phyloP scores from a whole-genome alignment of 495 filamentous ascomycete genomes.

The Ramalina intermedia region DNA sequence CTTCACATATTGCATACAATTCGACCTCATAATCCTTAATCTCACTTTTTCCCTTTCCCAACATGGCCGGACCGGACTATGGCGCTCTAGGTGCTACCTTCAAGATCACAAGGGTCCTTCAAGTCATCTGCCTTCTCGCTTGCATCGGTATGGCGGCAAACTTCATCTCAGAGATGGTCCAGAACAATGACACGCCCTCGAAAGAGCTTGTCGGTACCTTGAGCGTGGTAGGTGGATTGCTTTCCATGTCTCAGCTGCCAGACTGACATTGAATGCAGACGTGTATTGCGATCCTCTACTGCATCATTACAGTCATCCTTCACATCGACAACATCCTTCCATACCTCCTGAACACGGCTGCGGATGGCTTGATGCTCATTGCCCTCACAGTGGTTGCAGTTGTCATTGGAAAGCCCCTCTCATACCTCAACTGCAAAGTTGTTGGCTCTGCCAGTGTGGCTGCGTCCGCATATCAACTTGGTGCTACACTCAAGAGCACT shows the following conservation, averaged over 20 bases:
- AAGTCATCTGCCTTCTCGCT: constrained; percentile 56
- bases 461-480: constrained; percentile 30
- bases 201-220: constrained; percentile 64
- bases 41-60: neutral
- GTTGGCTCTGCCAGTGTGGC: constrained; percentile 28
- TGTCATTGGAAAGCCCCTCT: constrained; percentile 66
- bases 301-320: constrained; percentile 57
- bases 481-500: constrained; percentile 27
- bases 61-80: constrained; percentile 38
- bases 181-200: constrained; percentile 45
- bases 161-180: constrained; percentile 69
- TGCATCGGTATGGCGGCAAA: constrained; percentile 71
- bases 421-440: constrained; percentile 56
- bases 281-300: constrained; percentile 63
- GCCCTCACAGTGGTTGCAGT: constrained; percentile 57
- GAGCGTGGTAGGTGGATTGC: constrained; percentile 47
- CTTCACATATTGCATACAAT: neutral
- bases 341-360: constrained; percentile 46
- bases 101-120: constrained; percentile 53
- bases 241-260: neutral
- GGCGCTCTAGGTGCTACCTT: constrained; percentile 73
- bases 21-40: neutral
- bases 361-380: constrained; percentile 54
- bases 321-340: constrained; percentile 64
- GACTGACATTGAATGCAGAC: constrained; percentile 34